Percentiles rank a stretch among this genome's conserved stretches.
Evolutionary conservation across 306 rosid genomes (phyloP).

Genomic region (Acacia confusa): DNA sequence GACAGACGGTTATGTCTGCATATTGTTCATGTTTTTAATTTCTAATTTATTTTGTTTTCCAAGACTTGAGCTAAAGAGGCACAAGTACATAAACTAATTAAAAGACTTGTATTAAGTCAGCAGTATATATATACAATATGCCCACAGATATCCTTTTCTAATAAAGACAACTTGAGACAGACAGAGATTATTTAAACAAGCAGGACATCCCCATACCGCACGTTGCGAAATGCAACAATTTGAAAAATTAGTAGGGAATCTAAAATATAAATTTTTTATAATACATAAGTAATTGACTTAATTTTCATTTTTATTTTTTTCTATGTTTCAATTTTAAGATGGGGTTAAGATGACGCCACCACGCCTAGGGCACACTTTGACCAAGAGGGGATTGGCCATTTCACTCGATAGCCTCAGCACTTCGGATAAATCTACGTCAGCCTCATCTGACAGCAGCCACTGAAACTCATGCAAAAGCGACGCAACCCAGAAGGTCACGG

Average conservation of each 20-base stretch:
- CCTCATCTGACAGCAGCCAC: conserved; percentile 32
- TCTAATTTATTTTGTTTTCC: background rate
- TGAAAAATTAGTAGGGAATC: too few species aligned
- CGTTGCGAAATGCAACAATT: too few species aligned
- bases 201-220: too few species aligned
- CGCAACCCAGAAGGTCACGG: conserved; percentile 61
- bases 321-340: background rate
- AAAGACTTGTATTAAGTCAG: conserved; percentile 24
- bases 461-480: conserved; percentile 56
- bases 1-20: background rate
- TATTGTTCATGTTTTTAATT: background rate
- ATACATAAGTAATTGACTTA: too few species aligned
- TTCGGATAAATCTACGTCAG: conserved; percentile 48
- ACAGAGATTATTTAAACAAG: too few species aligned
- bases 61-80: background rate
- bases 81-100: background rate
- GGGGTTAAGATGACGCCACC: background rate
- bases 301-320: background rate
- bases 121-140: conserved; percentile 25
- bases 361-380: conserved; percentile 44
- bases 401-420: conserved; percentile 63
- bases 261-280: too few species aligned
- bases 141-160: background rate
- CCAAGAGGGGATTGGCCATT: conserved; percentile 60
- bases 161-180: background rate